phyloP scores from a whole-genome alignment of 2,329 filamentous ascomycete species.

The Fusarium pseudonygamai region DNA sequence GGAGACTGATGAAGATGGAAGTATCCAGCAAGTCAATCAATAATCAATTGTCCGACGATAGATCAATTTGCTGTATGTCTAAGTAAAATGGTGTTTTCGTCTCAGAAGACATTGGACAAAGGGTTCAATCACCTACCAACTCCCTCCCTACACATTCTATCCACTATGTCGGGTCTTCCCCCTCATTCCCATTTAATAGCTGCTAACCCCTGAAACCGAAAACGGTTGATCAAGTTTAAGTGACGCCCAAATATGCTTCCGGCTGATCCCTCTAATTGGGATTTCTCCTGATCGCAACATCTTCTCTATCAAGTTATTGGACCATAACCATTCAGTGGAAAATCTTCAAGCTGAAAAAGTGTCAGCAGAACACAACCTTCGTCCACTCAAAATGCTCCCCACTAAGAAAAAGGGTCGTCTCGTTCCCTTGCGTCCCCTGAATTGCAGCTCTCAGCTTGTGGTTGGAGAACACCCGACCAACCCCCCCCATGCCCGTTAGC shows the following conservation, averaged over 20 bases:
- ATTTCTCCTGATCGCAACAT: background rate
- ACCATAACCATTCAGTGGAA: background rate
- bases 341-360: constrained; percentile 7
- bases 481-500: constrained; percentile 29
- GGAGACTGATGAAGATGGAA: background rate
- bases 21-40: background rate
- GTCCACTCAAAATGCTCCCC: constrained; percentile 23
- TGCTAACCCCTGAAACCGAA: constrained; percentile 21
- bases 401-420: constrained; percentile 25
- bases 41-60: background rate
- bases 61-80: background rate
- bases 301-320: constrained; percentile 1
- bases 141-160: background rate
- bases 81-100: background rate
- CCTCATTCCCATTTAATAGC: constrained; percentile 1
- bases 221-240: background rate
- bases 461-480: constrained; percentile 10
- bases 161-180: constrained; percentile 15
- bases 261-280: background rate
- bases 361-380: background rate
- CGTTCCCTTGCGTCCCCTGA: constrained; percentile 28
- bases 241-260: background rate
- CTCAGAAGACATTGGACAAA: background rate
- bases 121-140: background rate
- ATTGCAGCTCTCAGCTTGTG: constrained; percentile 23